phyloP scores from a whole-genome alignment of 768 basidiomycete genomes.

The Hortiboletus campestris region DNA sequence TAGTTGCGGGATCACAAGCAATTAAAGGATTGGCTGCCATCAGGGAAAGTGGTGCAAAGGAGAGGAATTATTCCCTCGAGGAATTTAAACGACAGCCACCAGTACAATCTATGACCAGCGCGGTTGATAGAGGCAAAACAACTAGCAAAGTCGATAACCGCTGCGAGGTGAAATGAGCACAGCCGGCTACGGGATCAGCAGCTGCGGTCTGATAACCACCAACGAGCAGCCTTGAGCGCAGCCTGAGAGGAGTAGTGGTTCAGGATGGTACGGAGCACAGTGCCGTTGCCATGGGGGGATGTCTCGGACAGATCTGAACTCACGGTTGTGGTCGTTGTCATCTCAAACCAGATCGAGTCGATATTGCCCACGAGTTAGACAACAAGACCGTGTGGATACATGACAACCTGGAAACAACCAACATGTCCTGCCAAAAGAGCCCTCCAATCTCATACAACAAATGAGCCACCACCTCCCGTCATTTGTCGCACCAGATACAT shows the following conservation, averaged over 20 bases:
- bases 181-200: slow-evolving; percentile 5
- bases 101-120: slow-evolving; percentile 4
- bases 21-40: slow-evolving; percentile 18
- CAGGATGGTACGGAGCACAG: neutral
- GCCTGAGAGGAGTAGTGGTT: neutral
- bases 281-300: slow-evolving; percentile 12
- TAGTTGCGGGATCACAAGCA: slow-evolving; percentile 9
- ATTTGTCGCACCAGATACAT: slow-evolving; percentile 79
- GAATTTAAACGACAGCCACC: neutral
- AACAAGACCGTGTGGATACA: slow-evolving; percentile 14
- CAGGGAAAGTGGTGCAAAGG: slow-evolving; percentile 15
- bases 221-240: neutral
- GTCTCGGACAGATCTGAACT: neutral
- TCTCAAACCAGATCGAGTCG: slow-evolving; percentile 11
- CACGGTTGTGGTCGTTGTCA: slow-evolving; percentile 1
- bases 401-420: slow-evolving; percentile 8
- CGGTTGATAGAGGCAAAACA: neutral
- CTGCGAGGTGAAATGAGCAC: neutral
- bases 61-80: slow-evolving; percentile 11
- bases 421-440: neutral
- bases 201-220: slow-evolving; percentile 9
- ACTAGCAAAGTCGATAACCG: neutral
- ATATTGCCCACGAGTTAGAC: neutral
- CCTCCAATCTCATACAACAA: slow-evolving; percentile 20
- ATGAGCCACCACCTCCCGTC: slow-evolving; percentile 51